Percentiles rank a stretch among this genome's conserved stretches.
Evolutionary conservation across 352 stramenopile species (phyloP).

Genomic region (Lagenidium sp.): DNA sequence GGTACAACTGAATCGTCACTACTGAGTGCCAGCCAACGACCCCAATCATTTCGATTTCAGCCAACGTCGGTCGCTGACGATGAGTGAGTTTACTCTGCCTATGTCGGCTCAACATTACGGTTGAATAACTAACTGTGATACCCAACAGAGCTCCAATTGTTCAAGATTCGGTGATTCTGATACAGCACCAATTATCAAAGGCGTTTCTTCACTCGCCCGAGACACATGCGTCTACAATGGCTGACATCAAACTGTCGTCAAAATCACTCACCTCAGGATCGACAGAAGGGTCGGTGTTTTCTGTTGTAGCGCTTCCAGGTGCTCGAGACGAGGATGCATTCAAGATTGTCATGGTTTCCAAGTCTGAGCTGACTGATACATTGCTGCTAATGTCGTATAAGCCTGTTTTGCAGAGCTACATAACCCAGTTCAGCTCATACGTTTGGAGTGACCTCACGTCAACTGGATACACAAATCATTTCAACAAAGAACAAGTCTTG

Average conservation of each 20-base stretch:
- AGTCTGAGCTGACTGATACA: conserved; percentile 43
- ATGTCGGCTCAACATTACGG: not conserved
- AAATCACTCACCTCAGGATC: conserved; percentile 22
- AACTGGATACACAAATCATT: too few species aligned
- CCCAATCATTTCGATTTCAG: conserved; percentile 46
- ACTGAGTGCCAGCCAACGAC: too few species aligned
- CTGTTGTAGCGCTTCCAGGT: conserved; percentile 33
- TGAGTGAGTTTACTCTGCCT: conserved; percentile 22
- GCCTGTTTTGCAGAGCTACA: too few species aligned
- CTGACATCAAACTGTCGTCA: conserved; percentile 51
- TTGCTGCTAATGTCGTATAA: conserved; percentile 60
- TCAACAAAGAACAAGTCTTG: too few species aligned
- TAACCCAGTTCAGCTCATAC: too few species aligned
- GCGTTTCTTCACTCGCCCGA: conserved; percentile 61
- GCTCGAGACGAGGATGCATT: conserved; percentile 66
- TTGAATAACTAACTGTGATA: conserved; percentile 2
- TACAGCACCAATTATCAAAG: conserved; percentile 39
- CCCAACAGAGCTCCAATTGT: conserved; percentile 27
- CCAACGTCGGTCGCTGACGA: conserved; percentile 42
- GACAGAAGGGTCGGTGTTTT: conserved; percentile 23
- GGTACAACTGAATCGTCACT: too few species aligned
- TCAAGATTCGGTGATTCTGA: conserved; percentile 39
- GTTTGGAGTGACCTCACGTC: too few species aligned
- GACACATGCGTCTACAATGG: conserved; percentile 52
- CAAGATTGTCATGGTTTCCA: conserved; percentile 35